phyloP scores from a whole-genome alignment of 2,329 filamentous ascomycete species.

The Colletotrichum karsti region DNA sequence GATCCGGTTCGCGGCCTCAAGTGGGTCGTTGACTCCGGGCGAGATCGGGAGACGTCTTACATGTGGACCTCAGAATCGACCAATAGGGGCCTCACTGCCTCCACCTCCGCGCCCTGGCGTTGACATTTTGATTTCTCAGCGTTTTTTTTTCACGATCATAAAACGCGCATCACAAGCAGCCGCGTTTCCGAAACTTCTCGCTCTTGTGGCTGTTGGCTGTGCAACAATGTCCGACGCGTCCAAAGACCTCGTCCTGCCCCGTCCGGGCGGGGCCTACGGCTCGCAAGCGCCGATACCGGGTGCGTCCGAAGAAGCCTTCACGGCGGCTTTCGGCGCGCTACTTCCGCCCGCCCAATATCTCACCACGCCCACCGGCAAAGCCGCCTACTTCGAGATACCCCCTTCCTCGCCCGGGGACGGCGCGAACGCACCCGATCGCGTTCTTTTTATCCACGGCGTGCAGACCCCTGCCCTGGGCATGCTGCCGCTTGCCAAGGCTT shows the following conservation, averaged over 20 bases:
- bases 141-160: not conserved
- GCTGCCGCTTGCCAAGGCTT: slow-evolving; percentile 46
- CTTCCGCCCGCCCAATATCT: slow-evolving; percentile 48
- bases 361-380: slow-evolving; percentile 39
- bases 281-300: slow-evolving; percentile 37
- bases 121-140: not conserved
- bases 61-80: not conserved
- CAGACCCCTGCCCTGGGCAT: slow-evolving; percentile 60
- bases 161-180: not conserved
- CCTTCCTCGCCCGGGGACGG: slow-evolving; percentile 23
- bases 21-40: too few species aligned
- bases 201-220: too few species aligned
- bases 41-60: too few species aligned
- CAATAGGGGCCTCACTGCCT: not conserved
- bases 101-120: not conserved
- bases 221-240: not conserved
- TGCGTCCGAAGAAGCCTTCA: slow-evolving; percentile 46
- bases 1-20: too few species aligned
- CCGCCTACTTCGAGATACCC: slow-evolving; percentile 48
- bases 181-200: too few species aligned
- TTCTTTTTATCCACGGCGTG: slow-evolving; percentile 59
- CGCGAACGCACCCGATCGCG: slow-evolving; percentile 31
- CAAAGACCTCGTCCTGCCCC: not conserved
- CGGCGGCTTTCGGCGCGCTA: slow-evolving; percentile 44
- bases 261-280: not conserved